phyloP scores from a whole-genome alignment of 345 rosid species.

The Salix purpurea region DNA sequence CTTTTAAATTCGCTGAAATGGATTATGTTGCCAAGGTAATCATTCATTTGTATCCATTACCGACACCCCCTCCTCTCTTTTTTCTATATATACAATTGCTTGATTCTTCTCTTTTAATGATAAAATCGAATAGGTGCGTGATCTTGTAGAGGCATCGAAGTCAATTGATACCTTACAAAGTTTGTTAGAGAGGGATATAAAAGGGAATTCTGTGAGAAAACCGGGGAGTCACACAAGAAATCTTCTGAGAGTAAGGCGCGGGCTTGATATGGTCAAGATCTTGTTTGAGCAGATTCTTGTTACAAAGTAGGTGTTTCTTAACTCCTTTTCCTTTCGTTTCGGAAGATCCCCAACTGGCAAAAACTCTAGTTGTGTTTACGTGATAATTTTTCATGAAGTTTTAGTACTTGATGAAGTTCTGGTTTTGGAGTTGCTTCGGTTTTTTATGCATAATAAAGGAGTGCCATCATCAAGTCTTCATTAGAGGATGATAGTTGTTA shows the following conservation, averaged over 20 bases:
- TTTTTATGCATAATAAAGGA: neutral
- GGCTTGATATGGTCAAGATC: slow-evolving; percentile 88
- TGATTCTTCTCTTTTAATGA: neutral
- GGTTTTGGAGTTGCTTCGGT: neutral
- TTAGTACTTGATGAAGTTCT: neutral
- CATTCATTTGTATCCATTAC: neutral
- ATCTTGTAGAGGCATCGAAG: slow-evolving; percentile 68
- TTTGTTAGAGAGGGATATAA: slow-evolving; percentile 59
- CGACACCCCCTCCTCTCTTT: neutral
- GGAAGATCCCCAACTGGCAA: neutral
- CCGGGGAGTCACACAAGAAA: slow-evolving; percentile 89
- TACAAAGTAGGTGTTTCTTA: slow-evolving; percentile 46
- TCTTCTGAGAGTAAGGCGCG: slow-evolving; percentile 90
- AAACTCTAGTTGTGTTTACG: neutral
- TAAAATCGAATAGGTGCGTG: slow-evolving; percentile 54
- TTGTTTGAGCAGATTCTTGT: slow-evolving; percentile 70
- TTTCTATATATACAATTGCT: neutral
- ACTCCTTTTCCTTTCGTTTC: neutral
- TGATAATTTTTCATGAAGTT: neutral
- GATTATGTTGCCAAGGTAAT: slow-evolving; percentile 91
- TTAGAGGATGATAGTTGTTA: neutral
- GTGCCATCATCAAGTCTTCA: neutral
- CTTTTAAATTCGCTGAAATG: slow-evolving; percentile 94
- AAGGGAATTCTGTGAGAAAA: slow-evolving; percentile 48
- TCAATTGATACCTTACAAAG: slow-evolving; percentile 48